Base-by-base conservation (phyloP, 306 rosid species). In the Rubus parviflorus region DNA sequence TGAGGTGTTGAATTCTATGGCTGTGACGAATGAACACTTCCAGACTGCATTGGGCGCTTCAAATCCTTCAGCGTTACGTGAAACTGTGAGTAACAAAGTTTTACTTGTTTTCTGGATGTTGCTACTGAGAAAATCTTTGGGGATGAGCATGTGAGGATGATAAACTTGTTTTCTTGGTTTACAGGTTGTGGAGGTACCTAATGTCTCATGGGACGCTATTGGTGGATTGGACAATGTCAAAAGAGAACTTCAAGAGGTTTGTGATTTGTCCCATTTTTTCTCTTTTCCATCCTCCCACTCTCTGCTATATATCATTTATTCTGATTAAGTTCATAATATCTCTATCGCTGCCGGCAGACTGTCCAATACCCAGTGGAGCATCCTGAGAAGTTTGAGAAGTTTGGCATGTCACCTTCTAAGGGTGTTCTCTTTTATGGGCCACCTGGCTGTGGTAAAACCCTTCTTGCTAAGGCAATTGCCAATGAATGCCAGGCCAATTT, bases 361-460 rank as follows among this genome's bases (percentile, higher is more conserved):
- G 91, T 88, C 74, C 90, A 87, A 75, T 86, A 86, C 72, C 94
- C 92, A 15, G 94, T 90, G 88, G 94, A 88, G 83, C 94, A 90
- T 81, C 94, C 94, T 56, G 94, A 90, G 48, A 90, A 88, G 87
- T 90, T 90, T 79, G 92, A 90, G 86, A 88, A 90, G 73, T 90
- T 90, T 75, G 94, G 94, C 82, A 90, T 90, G 94, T 84, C 92
- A 56, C 94, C 92, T 72, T 90, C 92, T 9, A 90, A 90, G 81
- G 92, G 95, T 71, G 95, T 88, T 75, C 92, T 90, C 43, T 86
- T 90, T 68, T 86, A 86, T 77, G 94, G 92, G 48, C 90, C 94
- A 56, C 94, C 94, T 38, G 92, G 94, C 45, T 88, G 94, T 74
- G 91, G 91, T 41, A 89, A 89, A 77, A 85, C 94, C 40, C 87